phyloP scores from a whole-genome alignment of 495 filamentous ascomycete genomes.

The Trichoderma reesei region DNA sequence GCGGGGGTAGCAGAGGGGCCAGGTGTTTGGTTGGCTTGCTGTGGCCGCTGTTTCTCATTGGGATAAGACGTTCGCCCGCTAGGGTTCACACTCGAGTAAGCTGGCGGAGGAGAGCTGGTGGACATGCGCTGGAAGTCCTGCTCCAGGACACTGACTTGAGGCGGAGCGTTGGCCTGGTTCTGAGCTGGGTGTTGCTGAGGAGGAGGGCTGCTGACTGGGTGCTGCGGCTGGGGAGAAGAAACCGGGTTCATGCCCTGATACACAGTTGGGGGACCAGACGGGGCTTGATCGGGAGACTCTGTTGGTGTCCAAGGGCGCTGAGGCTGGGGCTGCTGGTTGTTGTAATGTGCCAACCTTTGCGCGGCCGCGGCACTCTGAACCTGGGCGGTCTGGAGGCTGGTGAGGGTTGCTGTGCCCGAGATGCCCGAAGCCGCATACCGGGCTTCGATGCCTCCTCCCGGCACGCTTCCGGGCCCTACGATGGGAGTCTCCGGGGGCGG shows the following conservation, averaged over 20 bases:
- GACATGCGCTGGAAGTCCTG: constrained; percentile 85
- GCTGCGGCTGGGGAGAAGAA: constrained; percentile 25
- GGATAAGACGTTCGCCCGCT: constrained; percentile 50
- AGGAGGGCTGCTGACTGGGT: constrained; percentile 19
- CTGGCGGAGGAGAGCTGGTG: constrained; percentile 79
- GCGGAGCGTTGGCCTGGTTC: constrained; percentile 11
- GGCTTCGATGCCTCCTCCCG: constrained; percentile 74
- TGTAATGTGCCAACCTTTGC: constrained; percentile 67
- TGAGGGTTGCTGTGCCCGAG: constrained; percentile 71
- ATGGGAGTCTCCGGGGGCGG: constrained; percentile 95
- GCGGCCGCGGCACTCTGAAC: constrained; percentile 72
- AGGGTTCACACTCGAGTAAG: constrained; percentile 72
- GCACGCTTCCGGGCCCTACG: constrained; percentile 56
- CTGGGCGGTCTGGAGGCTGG: constrained; percentile 70
- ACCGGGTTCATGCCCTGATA: constrained; percentile 70
- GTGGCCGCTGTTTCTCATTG: constrained; percentile 57
- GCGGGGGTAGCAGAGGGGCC: constrained; percentile 25
- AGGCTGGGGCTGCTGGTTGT: constrained; percentile 34
- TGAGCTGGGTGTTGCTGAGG: constrained; percentile 17
- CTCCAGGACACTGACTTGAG: constrained; percentile 58
- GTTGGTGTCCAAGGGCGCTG: constrained; percentile 91
- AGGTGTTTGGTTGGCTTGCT: constrained; percentile 27
- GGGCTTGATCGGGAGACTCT: constrained; percentile 76
- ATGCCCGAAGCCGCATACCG: constrained; percentile 84
- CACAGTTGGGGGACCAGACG: constrained; percentile 84